Evolutionary conservation across 2,329 filamentous ascomycete genomes (phyloP).

Genomic region (Ceratocystis huliohia): DNA sequence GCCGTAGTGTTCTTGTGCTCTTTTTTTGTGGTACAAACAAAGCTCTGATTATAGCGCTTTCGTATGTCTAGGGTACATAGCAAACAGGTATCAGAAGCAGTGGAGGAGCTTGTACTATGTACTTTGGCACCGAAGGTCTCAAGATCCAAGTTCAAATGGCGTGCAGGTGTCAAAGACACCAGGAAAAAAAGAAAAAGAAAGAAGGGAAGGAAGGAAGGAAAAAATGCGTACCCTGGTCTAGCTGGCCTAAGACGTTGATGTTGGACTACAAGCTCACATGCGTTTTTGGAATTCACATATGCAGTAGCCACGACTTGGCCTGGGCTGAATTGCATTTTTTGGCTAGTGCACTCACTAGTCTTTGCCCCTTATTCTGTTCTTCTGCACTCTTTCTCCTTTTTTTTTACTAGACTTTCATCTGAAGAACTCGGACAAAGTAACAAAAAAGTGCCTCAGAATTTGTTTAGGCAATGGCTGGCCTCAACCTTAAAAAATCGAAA

Average conservation of each 20-base stretch:
- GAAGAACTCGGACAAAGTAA: background rate
- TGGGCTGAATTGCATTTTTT: background rate
- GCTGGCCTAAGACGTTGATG: background rate
- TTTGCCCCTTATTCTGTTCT: background rate
- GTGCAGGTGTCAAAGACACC: background rate
- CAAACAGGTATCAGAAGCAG: background rate
- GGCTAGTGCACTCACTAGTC: background rate
- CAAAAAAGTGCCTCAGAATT: background rate
- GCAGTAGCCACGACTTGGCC: background rate
- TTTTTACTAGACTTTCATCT: background rate
- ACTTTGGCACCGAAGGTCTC: background rate
- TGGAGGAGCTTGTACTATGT: background rate
- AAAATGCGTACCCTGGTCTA: background rate
- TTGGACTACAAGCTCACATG: background rate
- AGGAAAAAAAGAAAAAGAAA: background rate
- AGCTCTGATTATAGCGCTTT: background rate
- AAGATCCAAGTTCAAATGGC: background rate
- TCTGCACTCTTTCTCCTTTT: background rate
- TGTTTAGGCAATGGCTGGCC: background rate
- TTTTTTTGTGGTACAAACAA: background rate
- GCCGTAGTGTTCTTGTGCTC: background rate
- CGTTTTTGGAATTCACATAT: background rate
- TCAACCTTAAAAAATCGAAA: background rate
- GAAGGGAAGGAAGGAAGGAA: background rate
- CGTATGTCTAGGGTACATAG: background rate